These are phyloP conservation scores for Fusarium nygamai DNA, from an alignment of 2,329 filamentous ascomycete species.

Conservation along the genomic window DNA sequence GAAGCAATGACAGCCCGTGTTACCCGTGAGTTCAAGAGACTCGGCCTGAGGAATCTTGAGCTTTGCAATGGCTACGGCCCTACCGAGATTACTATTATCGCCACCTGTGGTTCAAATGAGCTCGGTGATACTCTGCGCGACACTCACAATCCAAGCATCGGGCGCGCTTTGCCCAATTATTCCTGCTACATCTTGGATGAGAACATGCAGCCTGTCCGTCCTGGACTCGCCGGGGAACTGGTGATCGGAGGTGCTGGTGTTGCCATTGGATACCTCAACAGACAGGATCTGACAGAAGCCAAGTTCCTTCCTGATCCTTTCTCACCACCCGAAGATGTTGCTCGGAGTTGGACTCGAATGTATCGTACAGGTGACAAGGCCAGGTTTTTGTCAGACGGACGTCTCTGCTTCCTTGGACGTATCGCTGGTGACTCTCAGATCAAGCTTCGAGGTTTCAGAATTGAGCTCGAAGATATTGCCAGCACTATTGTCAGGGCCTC, in stretches of 20 bases:
- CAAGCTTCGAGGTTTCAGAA: slow-evolving; percentile 7
- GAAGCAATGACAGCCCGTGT: background rate
- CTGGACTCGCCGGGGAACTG: background rate
- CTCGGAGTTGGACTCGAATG: background rate
- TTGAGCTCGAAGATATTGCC: slow-evolving; percentile 2
- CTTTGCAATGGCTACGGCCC: background rate
- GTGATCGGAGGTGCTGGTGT: background rate
- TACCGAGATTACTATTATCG: background rate
- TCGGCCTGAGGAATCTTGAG: background rate
- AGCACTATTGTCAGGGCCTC: background rate
- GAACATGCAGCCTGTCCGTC: background rate
- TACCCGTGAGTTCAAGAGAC: background rate
- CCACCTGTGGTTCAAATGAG: background rate
- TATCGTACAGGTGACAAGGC: slow-evolving; percentile 5
- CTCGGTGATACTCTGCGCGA: background rate
- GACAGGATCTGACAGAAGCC: background rate
- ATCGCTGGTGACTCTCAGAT: background rate
- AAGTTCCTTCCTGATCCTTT: background rate
- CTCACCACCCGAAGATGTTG: background rate
- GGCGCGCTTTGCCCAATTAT: background rate
- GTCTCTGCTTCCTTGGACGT: background rate
- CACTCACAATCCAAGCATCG: background rate
- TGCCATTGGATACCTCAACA: background rate
- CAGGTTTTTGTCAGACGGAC: background rate
- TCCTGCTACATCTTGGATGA: slow-evolving; percentile 1